Conservation (phyloP, 305 asterid genomes). For the Fraxinus sp. region DNA sequence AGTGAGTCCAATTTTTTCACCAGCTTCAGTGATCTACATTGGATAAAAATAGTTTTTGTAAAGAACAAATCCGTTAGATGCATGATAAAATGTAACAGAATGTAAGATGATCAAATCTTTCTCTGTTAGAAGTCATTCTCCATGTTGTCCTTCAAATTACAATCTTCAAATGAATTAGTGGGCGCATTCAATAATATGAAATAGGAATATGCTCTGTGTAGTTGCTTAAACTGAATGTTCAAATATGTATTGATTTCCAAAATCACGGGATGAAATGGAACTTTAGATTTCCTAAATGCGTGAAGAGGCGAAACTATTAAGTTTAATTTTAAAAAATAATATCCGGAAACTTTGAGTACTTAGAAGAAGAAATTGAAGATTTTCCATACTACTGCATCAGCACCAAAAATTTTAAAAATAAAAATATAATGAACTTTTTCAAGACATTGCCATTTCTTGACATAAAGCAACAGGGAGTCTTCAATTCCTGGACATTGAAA, state of each 20-base stretch:
- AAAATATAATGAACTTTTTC: not conserved
- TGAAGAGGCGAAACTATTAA: not conserved
- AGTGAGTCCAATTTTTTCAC: slow-evolving; percentile 76
- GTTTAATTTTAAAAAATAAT: not conserved
- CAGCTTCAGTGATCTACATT: slow-evolving; percentile 60
- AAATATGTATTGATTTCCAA: not conserved
- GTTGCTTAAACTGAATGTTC: not conserved
- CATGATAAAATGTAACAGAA: not conserved
- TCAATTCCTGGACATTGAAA: not conserved
- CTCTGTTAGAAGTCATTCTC: not conserved
- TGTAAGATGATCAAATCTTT: not conserved
- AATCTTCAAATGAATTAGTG: not conserved
- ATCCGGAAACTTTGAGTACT: not conserved
- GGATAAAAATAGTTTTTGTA: slow-evolving; percentile 19
- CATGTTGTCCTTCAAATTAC: not conserved
- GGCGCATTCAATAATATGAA: not conserved
- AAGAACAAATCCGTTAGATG: slow-evolving; percentile 14
- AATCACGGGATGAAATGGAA: not conserved
- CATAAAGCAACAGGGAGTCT: not conserved
- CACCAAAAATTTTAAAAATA: not conserved
- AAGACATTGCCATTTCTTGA: not conserved
- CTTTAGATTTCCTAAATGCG: not conserved
- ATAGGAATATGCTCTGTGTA: not conserved
- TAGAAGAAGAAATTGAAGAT: not conserved
- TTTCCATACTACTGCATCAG: not conserved